phyloP scores from a whole-genome alignment of 2,329 filamentous ascomycete species.

The Botrytis sinoallii region DNA sequence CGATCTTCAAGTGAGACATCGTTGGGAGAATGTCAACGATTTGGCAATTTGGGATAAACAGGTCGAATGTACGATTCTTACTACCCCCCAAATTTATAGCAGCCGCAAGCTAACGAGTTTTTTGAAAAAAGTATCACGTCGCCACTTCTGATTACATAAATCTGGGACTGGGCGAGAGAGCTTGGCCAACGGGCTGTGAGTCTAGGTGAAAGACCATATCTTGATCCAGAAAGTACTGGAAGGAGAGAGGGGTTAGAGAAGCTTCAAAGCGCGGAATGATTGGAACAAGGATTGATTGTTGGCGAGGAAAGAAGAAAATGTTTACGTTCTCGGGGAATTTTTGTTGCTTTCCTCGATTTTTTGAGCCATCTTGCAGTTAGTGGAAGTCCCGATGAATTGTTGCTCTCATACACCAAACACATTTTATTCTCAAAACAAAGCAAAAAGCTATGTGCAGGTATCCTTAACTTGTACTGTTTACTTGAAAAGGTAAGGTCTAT shows the following conservation, averaged over 20 bases:
- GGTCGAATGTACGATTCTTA: conserved; percentile 39
- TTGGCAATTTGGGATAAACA: conserved; percentile 58
- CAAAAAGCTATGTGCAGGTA: no score
- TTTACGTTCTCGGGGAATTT: not conserved
- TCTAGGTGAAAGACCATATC: conserved; percentile 50
- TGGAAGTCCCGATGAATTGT: no score
- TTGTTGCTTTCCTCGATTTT: no score
- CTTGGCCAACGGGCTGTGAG: conserved; percentile 48
- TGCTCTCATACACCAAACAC: no score
- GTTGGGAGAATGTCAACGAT: conserved; percentile 41
- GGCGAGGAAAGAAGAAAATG: not conserved
- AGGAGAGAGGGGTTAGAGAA: conserved; percentile 38
- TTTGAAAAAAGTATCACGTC: conserved; percentile 44
- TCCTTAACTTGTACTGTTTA: no score
- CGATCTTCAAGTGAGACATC: conserved; percentile 49
- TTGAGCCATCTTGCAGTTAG: no score
- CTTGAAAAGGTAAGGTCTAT: not conserved
- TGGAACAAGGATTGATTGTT: not conserved
- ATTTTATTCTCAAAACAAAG: no score
- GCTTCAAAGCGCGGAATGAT: not conserved
- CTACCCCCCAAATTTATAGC: no score
- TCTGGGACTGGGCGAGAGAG: conserved; percentile 49
- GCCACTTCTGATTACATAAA: conserved; percentile 51
- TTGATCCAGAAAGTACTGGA: conserved; percentile 47
- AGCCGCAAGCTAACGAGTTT: no score